Conservation (phyloP, 768 basidiomycete genomes). For the Vararia minispora region DNA sequence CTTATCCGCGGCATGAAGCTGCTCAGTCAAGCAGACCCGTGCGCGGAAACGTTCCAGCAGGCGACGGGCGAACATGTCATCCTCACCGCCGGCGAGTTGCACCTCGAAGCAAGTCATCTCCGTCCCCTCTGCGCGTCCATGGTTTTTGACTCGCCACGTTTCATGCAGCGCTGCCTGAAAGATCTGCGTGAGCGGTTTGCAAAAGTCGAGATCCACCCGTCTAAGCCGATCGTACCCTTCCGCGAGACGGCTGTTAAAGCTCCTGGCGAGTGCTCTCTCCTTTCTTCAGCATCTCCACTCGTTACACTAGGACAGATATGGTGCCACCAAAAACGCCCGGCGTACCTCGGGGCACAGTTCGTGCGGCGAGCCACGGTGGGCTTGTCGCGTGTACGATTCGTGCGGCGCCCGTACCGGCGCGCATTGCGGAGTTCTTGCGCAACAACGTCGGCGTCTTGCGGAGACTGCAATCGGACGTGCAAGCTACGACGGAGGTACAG, state of each 20-base stretch:
- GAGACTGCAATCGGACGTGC: conserved; percentile 37
- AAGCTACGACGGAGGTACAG: conserved; percentile 10
- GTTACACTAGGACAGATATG: conserved; percentile 56
- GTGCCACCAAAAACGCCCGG: conserved; percentile 64
- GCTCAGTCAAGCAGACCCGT: conserved; percentile 91
- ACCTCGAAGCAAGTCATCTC: conserved; percentile 62
- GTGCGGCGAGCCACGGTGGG: conserved; percentile 53
- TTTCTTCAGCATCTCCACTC: neutral
- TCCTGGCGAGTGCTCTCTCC: conserved; percentile 34
- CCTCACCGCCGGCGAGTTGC: conserved; percentile 88
- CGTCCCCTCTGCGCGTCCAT: neutral
- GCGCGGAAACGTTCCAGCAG: conserved; percentile 95
- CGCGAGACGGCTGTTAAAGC: conserved; percentile 86
- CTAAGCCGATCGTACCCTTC: conserved; percentile 95
- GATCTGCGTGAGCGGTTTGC: conserved; percentile 96
- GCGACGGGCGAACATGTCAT: conserved; percentile 97
- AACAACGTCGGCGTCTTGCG: conserved; percentile 58
- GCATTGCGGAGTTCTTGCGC: conserved; percentile 64
- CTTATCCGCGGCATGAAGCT: conserved; percentile 79
- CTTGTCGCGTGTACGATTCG: conserved; percentile 76
- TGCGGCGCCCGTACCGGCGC: conserved; percentile 67
- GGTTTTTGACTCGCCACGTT: neutral
- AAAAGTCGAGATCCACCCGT: conserved; percentile 83
- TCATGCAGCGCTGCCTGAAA: conserved; percentile 76
- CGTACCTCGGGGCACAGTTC: conserved; percentile 67